These are phyloP conservation scores for Amanita subjunquillea DNA, from an alignment of 768 basidiomycete species.

Conservation along the genomic window DNA sequence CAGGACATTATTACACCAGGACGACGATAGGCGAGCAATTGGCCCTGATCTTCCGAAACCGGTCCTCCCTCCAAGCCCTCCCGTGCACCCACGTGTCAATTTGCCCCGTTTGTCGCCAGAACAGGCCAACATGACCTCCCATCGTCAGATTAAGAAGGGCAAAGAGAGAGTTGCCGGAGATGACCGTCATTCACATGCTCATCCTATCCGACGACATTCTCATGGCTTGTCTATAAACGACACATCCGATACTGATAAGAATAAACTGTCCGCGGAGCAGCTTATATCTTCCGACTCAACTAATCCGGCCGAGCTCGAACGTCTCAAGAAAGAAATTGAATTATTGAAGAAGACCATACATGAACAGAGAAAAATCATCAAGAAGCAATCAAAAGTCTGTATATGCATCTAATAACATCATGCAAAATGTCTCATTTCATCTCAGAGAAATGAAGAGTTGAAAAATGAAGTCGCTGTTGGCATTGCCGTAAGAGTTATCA, in stretches of 20 bases:
- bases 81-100: not conserved
- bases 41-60: slow-evolving; percentile 1
- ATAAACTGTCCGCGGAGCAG: slow-evolving; percentile 10
- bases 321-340: slow-evolving; percentile 49
- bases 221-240: slow-evolving; percentile 1
- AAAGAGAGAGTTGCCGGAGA: not conserved
- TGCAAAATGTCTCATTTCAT: slow-evolving; percentile 4
- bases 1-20: not conserved
- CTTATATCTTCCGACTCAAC: slow-evolving; percentile 20
- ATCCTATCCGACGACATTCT: slow-evolving; percentile 9
- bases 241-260: slow-evolving; percentile 8
- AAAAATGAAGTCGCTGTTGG: slow-evolving; percentile 27
- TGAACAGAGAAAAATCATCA: slow-evolving; percentile 38
- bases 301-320: slow-evolving; percentile 39
- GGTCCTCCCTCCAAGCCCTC: not conserved
- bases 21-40: not conserved
- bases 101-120: not conserved
- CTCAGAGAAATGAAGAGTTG: slow-evolving; percentile 44
- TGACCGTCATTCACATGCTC: not conserved
- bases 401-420: not conserved
- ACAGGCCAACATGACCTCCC: slow-evolving; percentile 1
- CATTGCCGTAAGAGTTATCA: not conserved
- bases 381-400: slow-evolving; percentile 47
- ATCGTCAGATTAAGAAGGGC: not conserved
- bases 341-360: slow-evolving; percentile 35